Conservation (phyloP, 768 basidiomycete genomes). For the Panellus pusillus region DNA sequence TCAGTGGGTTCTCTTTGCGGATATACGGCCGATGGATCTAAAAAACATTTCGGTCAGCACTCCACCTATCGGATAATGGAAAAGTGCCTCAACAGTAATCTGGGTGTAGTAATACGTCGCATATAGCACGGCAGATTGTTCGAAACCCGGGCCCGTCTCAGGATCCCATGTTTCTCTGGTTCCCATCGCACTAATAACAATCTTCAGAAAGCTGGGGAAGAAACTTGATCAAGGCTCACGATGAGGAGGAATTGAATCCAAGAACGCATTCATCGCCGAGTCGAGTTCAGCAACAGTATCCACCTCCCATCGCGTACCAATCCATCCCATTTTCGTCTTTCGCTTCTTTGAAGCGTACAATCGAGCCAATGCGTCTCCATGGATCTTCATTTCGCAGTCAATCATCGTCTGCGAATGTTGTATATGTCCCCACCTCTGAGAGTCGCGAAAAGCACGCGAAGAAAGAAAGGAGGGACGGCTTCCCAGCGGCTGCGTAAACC, state of each 20-base stretch:
- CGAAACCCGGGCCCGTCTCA: constrained; percentile 26
- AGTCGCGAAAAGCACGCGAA: constrained; percentile 41
- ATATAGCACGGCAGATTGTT: constrained; percentile 44
- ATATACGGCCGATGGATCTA: constrained; percentile 26
- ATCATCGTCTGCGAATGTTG: neutral
- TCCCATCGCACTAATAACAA: constrained; percentile 34
- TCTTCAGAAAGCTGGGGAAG: neutral
- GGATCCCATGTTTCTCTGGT: constrained; percentile 28
- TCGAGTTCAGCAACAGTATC: constrained; percentile 50
- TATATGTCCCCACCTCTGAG: constrained; percentile 31
- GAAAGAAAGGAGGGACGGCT: constrained; percentile 36
- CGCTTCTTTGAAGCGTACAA: constrained; percentile 35
- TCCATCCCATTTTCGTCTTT: constrained; percentile 33
- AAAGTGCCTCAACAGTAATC: constrained; percentile 39
- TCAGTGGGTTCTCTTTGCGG: neutral
- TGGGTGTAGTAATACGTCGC: constrained; percentile 41
- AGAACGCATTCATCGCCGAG: constrained; percentile 51
- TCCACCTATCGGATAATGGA: constrained; percentile 14
- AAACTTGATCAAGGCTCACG: constrained; percentile 23
- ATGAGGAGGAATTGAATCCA: constrained; percentile 48
- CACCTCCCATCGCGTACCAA: constrained; percentile 40
- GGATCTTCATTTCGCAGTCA: neutral
- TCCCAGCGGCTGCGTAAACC: constrained; percentile 46
- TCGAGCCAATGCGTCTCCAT: constrained; percentile 12
- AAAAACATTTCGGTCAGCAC: neutral